Evolutionary conservation across 2,329 filamentous ascomycete species (phyloP), one percentile per base, ranked within the genome.

Genomic region (Neonectria hederae): DNA sequence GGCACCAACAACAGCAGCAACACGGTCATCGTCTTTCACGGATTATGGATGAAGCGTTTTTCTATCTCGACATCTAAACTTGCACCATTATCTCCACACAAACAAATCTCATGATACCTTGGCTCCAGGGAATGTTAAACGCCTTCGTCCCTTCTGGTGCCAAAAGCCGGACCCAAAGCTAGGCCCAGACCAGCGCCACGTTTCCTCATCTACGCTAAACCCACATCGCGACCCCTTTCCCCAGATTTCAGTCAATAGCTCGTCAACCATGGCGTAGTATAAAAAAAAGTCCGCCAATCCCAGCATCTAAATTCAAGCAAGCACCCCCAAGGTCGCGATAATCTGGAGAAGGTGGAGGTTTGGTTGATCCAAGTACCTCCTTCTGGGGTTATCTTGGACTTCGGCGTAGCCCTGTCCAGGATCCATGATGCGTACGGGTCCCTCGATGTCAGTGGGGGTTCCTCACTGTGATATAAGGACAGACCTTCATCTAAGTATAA

Each of bases 201-300:
- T 49, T 58, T 45, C 22, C 43, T 46, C 62, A 28, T 62, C 17
- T 66, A 45, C 7, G 59, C 63, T 68, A 65, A 54, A 32, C 54
- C 62, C 63, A 59, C 54, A 30, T 21, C 22, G 24, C 24, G 13
- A 24, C 24, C 54, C 62, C 55, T 62, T 62, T 63, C 42, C 28
- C 62, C 54, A 58, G 49, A 40, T 43, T 35, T 52, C 28, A 43
- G 28, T 49, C 35, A 54, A 45, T 38, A 63, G 21, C 58, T 56
- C 42, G n/a, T 46, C 35, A 38, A 38, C 35, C 35, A 38, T 38
- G 38, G 28, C 40, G 38, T 38, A 55, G 19, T 54, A 54, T n/a
- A n/a, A n/a, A n/a, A n/a, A 28, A 66, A 65, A 65, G 17, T 43
- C 68, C 69, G 52, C 66, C 64, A 65, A 68, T 66, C 56, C 51